Conservation (phyloP, 331 rosid species). For the Pyracantha coccinea region DNA sequence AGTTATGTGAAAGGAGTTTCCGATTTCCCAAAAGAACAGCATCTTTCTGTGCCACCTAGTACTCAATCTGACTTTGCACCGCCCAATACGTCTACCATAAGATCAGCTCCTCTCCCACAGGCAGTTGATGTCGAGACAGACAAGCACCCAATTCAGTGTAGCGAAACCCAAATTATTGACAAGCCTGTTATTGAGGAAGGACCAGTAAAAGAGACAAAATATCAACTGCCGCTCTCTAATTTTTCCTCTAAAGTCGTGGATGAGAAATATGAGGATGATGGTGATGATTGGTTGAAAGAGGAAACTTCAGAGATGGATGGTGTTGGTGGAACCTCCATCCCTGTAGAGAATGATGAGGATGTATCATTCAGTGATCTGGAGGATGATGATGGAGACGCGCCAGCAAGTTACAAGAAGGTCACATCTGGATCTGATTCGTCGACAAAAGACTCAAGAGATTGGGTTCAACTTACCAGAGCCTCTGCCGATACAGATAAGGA, state of each 20-base stretch:
- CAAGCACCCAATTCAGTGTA: conserved; percentile 45
- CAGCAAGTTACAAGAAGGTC: conserved; percentile 46
- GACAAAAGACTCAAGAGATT: conserved; percentile 76
- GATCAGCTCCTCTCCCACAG: conserved; percentile 27
- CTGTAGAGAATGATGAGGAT: conserved; percentile 69
- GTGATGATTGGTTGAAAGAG: conserved; percentile 95
- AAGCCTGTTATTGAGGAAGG: conserved; percentile 53
- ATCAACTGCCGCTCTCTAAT: conserved; percentile 27
- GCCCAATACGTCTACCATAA: conserved; percentile 26
- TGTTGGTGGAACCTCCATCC: conserved; percentile 50
- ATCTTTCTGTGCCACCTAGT: conserved; percentile 44
- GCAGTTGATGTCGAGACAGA: conserved; percentile 43
- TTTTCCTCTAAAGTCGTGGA: conserved; percentile 34
- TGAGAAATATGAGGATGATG: conserved; percentile 68
- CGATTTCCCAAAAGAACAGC: conserved; percentile 33
- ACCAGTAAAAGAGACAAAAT: conserved; percentile 22
- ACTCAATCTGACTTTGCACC: conserved; percentile 34
- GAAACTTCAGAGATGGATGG: conserved; percentile 69
- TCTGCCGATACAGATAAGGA: conserved; percentile 70
- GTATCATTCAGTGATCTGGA: conserved; percentile 95
- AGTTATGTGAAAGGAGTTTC: conserved; percentile 25
- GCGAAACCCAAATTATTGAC: conserved; percentile 43
- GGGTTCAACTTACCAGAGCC: conserved; percentile 79
- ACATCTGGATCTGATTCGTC: conserved; percentile 82
- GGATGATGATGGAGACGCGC: conserved; percentile 65